Base-by-base conservation (phyloP, 306 rosid genomes). In the Vigna trinervia region DNA sequence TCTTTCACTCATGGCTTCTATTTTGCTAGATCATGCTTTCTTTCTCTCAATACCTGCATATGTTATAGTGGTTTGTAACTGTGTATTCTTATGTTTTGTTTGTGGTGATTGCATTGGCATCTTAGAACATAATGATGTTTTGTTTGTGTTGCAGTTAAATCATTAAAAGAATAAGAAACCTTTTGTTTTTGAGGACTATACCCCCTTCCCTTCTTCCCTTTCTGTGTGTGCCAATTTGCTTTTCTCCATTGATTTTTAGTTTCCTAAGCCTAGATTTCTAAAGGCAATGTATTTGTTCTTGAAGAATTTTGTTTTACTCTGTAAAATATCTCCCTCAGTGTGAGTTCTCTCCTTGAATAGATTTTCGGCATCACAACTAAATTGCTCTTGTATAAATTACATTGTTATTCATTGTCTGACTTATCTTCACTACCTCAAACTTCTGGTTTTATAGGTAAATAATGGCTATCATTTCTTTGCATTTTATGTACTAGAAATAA, bases 311-410 rank as follows among this genome's bases (percentile, higher is more conserved):
- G 48, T 17, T 41, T 77, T 64, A 22, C 52, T 51, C 7, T 14
- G 15, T 23, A 19, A 23, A 20, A 17, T 28, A 30, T 43, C 56
- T 14, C 54, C 12, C 28, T 15, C 20, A 4, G 15, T 41, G 15
- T 17, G 54, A 61, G 79, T 32, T 61, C 61, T 30, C 17, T 60
- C 71, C 51, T 75, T 17, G 6, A 48, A 50, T 17, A 20, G 15
- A 12, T 6, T 48, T 28, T 45, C 26, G 34, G 13, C 6, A 28
- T 58, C 41, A 26, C 26, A 48, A 13, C 36, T 36, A 39, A 60
- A 38, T 48, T 75, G 13, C 14, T 23, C 45, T 64, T 64, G 43
- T 64, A 14, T 20, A 15, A 51, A 36, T 17, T 28, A 17, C 41
- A 5, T 51, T 52, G 43, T 38, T 41, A 39, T 65, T 23, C 57